These are phyloP conservation scores for Cynara cardunculus DNA, from an alignment of 129 eudicot species.

Conservation along the genomic window DNA sequence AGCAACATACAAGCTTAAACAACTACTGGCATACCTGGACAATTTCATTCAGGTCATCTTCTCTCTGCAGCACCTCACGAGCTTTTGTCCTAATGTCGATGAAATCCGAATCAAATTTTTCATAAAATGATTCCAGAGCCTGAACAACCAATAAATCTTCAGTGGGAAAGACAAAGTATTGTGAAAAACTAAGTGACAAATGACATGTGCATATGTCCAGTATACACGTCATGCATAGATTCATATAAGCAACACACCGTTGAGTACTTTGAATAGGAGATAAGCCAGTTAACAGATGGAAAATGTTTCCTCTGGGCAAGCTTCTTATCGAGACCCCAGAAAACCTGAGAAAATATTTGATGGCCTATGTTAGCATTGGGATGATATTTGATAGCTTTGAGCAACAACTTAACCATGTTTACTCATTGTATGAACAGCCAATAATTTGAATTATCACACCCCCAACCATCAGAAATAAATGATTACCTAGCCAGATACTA, in stretches of 20 bases:
- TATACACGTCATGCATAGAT: neutral
- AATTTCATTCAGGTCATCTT: constrained; percentile 96
- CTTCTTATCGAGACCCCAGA: constrained; percentile 99
- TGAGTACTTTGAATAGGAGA: constrained; percentile 94
- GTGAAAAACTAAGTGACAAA: neutral
- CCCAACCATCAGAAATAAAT: neutral
- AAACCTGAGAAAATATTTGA: constrained; percentile 52
- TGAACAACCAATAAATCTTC: constrained; percentile 30
- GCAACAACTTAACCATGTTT: constrained; percentile 7
- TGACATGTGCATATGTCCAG: neutral
- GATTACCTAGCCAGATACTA: neutral
- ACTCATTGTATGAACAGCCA: neutral
- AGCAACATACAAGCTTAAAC: neutral
- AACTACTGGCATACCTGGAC: constrained; percentile 49
- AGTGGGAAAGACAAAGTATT: neutral
- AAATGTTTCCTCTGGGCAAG: constrained; percentile 98
- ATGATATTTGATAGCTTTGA: neutral
- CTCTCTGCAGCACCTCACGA: constrained; percentile 98
- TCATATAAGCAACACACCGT: constrained; percentile 43
- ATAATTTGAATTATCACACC: too few species aligned
- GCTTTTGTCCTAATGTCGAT: constrained; percentile 97
- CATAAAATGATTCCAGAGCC: constrained; percentile 95
- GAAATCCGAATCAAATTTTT: constrained; percentile 93
- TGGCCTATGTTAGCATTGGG: neutral
- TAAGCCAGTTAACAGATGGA: constrained; percentile 99